These are phyloP conservation scores for Phytophthora uliginosa DNA, from an alignment of 352 stramenopile genomes.

Conservation along the genomic window DNA sequence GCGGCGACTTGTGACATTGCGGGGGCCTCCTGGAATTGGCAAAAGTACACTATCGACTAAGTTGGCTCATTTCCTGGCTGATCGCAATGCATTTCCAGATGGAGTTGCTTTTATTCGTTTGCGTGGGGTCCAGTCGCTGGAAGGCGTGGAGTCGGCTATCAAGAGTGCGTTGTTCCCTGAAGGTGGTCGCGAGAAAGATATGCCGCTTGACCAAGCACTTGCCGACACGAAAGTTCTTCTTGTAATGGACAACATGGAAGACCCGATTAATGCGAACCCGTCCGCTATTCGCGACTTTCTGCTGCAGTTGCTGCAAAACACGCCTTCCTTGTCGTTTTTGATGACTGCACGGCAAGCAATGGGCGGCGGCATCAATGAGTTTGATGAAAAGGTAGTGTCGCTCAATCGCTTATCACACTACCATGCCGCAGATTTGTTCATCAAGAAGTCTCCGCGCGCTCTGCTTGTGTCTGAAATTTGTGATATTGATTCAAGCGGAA, in stretches of 20 bases:
- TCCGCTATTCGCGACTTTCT: constrained; percentile 69
- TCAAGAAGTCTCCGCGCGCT: constrained; percentile 79
- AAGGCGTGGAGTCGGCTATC: constrained; percentile 81
- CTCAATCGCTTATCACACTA: constrained; percentile 79
- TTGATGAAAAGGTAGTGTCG: constrained; percentile 87
- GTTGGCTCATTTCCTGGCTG: constrained; percentile 76
- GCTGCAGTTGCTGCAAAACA: constrained; percentile 73
- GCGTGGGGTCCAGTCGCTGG: constrained; percentile 72
- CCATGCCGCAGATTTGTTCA: constrained; percentile 79
- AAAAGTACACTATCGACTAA: constrained; percentile 84
- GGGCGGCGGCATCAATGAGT: constrained; percentile 71
- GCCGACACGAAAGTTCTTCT: constrained; percentile 69
- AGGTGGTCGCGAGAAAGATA: constrained; percentile 69
- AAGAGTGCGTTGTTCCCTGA: constrained; percentile 76
- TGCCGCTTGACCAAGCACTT: constrained; percentile 66
- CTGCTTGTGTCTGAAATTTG: constrained; percentile 77
- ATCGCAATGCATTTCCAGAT: constrained; percentile 78
- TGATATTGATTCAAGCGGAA: constrained; percentile 49
- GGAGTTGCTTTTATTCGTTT: constrained; percentile 82
- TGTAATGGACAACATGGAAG: constrained; percentile 89
- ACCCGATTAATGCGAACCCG: constrained; percentile 77
- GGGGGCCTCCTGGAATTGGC: constrained; percentile 79
- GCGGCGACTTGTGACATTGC: constrained; percentile 74
- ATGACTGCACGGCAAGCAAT: constrained; percentile 83
- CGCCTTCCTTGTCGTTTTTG: constrained; percentile 66